Evolutionary conservation across 352 stramenopile species (phyloP).

Genomic region (Pythium scleroteichum): DNA sequence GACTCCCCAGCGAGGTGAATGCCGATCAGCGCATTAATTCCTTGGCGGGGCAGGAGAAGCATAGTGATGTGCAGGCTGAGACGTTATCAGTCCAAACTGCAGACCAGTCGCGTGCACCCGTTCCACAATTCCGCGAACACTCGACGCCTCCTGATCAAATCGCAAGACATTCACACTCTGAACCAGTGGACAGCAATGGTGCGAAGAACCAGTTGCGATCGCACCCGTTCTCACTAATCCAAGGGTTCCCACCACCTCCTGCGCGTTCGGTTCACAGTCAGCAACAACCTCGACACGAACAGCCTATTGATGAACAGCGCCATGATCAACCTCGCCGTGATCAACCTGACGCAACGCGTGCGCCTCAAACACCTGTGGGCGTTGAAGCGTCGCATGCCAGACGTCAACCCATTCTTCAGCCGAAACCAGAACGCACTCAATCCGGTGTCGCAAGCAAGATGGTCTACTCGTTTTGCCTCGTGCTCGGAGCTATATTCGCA

Average conservation of each 20-base stretch:
- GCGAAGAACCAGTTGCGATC: too few relatives aligned
- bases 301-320: background rate
- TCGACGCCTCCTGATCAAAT: background rate
- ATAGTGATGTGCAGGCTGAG: too few relatives aligned
- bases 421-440: constrained; percentile 9
- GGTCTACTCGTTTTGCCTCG: constrained; percentile 37
- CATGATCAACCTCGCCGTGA: too few relatives aligned
- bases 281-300: background rate
- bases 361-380: too few relatives aligned
- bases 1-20: background rate
- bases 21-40: background rate
- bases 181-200: too few relatives aligned
- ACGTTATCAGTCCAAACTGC: background rate
- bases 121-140: too few relatives aligned
- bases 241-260: background rate
- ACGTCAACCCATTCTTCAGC: constrained; percentile 13
- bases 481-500: constrained; percentile 52
- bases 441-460: constrained; percentile 30
- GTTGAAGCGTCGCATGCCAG: background rate
- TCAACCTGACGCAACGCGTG: too few relatives aligned
- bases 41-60: too few relatives aligned
- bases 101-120: background rate
- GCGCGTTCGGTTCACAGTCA: background rate
- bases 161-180: too few relatives aligned
- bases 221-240: background rate